A percentile compares a stretch with the other conserved stretches of the same genome.
These are phyloP conservation scores for Cladorrhinum samala DNA, from an alignment of 495 filamentous ascomycete genomes.

Conservation along the genomic window DNA sequence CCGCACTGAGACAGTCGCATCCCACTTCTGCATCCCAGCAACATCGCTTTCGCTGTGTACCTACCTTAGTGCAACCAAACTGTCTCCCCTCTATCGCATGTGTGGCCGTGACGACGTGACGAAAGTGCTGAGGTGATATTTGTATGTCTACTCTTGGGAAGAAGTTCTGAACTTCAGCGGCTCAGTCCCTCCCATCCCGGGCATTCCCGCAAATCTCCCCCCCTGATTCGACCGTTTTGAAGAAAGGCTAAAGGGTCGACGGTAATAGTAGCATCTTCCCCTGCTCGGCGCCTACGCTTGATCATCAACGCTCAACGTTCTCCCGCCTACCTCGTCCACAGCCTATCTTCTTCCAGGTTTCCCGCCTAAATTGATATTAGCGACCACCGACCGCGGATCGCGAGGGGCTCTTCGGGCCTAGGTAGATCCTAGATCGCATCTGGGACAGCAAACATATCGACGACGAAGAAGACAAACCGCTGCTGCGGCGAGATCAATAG, in stretches of 20 bases:
- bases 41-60: not conserved
- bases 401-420: not conserved
- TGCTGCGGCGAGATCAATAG: slow-evolving; percentile 7
- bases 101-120: too few relatives aligned
- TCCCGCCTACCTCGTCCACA: slow-evolving; percentile 1
- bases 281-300: slow-evolving; percentile 16
- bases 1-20: not conserved
- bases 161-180: not conserved
- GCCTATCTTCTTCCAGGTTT: not conserved
- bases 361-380: not conserved
- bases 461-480: not conserved
- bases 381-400: not conserved
- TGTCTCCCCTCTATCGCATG: too few relatives aligned
- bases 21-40: not conserved
- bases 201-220: slow-evolving; percentile 9
- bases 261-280: slow-evolving; percentile 24
- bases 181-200: slow-evolving; percentile 23
- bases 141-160: not conserved
- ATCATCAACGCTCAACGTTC: not conserved
- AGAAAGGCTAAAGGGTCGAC: slow-evolving; percentile 10
- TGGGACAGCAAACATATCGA: not conserved
- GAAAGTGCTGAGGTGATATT: too few relatives aligned
- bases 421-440: too few relatives aligned
- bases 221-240: slow-evolving; percentile 18
- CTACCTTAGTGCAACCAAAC: not conserved